phyloP scores from a whole-genome alignment of 2,329 filamentous ascomycete species.

The Penicillium olsonii region DNA sequence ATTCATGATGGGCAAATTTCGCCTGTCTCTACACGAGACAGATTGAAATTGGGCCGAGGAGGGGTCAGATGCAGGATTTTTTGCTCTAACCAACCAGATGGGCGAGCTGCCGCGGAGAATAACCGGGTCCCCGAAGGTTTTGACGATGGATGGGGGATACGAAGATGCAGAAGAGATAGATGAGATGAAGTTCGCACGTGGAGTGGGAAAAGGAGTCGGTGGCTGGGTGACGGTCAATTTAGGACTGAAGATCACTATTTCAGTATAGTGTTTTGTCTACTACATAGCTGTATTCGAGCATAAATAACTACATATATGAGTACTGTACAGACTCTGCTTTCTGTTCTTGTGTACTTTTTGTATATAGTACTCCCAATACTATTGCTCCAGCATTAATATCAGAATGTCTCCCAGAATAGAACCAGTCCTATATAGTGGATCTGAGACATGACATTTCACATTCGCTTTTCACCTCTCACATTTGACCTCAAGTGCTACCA shows the following conservation, averaged over 20 bases:
- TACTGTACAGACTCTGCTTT: no score
- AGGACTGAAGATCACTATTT: background rate
- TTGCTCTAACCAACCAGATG: slow-evolving; percentile 7
- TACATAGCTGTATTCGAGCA: background rate
- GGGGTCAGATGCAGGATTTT: slow-evolving; percentile 24
- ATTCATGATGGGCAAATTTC: slow-evolving; percentile 35
- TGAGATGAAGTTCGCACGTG: slow-evolving; percentile 8
- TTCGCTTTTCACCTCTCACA: background rate
- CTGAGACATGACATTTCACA: background rate
- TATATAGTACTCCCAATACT: no score
- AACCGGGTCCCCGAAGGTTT: slow-evolving; percentile 6
- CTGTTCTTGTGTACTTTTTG: no score
- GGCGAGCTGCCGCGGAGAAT: slow-evolving; percentile 8
- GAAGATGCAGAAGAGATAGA: slow-evolving; percentile 6
- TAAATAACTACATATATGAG: background rate
- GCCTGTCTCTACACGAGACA: slow-evolving; percentile 25
- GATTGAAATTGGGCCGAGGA: slow-evolving; percentile 31
- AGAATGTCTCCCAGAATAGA: background rate
- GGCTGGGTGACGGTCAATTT: slow-evolving; percentile 9
- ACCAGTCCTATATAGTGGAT: background rate
- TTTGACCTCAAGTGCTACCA: background rate
- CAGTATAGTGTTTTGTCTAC: background rate
- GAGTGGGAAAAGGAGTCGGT: slow-evolving; percentile 11
- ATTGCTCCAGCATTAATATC: no score
- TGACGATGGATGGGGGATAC: slow-evolving; percentile 2